phyloP scores from a whole-genome alignment of 208 protist species.

The Leishmania arabica region DNA sequence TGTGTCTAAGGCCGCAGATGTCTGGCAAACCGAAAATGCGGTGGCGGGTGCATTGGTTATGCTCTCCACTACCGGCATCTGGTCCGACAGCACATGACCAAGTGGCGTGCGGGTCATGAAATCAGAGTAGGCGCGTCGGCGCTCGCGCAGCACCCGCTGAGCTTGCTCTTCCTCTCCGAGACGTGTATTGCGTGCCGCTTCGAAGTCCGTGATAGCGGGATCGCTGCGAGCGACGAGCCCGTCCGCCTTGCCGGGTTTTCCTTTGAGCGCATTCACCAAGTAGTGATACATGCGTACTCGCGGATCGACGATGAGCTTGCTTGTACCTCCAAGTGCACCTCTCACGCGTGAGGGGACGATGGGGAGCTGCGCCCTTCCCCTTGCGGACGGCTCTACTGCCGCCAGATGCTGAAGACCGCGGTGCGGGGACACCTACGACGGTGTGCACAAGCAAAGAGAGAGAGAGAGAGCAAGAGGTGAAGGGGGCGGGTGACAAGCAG shows the following conservation, averaged over 20 bases:
- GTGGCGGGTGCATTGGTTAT: not conserved
- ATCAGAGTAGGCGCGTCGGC: constrained; percentile 10
- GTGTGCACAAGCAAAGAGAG: not conserved
- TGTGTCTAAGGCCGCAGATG: not conserved
- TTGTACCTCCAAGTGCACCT: not conserved
- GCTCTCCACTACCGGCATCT: constrained; percentile 11
- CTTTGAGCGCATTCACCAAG: constrained; percentile 5
- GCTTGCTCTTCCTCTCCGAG: constrained; percentile 8
- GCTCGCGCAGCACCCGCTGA: constrained; percentile 16
- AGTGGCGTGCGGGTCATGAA: constrained; percentile 15
- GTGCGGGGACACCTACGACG: not conserved
- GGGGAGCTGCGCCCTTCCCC: too few species aligned
- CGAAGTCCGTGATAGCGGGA: not conserved
- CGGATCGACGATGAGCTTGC: not conserved
- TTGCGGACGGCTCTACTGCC: not conserved
- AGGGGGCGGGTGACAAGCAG: not conserved
- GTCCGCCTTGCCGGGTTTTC: not conserved
- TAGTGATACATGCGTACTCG: constrained; percentile 23
- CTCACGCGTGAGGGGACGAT: not conserved
- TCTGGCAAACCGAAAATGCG: not conserved
- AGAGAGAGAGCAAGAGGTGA: constrained; percentile 1
- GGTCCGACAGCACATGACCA: constrained; percentile 9
- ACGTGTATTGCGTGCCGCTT: constrained; percentile 8
- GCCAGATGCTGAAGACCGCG: not conserved
- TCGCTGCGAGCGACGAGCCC: not conserved